Evolutionary conservation across 352 stramenopile species (phyloP), one percentile per base, ranked within the genome.

Genomic region (Blastocystis sp.): DNA sequence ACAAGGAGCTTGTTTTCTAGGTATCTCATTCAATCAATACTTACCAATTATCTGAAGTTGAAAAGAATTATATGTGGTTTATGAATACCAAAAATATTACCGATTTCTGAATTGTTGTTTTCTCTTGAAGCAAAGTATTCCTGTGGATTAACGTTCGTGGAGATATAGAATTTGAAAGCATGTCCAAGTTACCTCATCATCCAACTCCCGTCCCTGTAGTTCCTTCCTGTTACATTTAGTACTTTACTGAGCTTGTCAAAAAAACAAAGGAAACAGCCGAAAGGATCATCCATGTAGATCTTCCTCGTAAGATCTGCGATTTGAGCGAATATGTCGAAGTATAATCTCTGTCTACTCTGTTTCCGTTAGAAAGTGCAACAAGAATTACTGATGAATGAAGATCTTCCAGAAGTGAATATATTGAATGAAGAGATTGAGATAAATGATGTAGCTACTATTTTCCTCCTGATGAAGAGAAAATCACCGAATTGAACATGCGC

Each of bases 251-350:
- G 41, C 70, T 61, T 41, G 70, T 80, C n/a, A 50, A 37, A 20
- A 11, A 43, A 63, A 80, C 70, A 15, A 80, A 80, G 45, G 70
- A 80, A 63, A 63, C 39, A 41, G 70, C 70, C 62, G 70, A 80
- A 8, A 15, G 23, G 3, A 7, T 64, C 20, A 80, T 80, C 70
- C 23, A 62, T 29, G 37, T 80, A 18, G 50, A 63, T 9, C 70
- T 80, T 29, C 70, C 70, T 23, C 34, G 55, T 45, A 80, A 80
- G 45, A 80, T 80, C n/a, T 80, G 70, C 37, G 45, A 39, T 63
- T 54, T 80, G 47, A 80, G 55, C 37, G 50, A 62, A 54, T 80
- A 63, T 45, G 41, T 80, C 20, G 70, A 80, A 43, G 70, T 80
- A 63, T 11, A 23, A 13, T 43, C 26, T 3, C 0, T 50, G 18